Evolutionary conservation across 2,329 filamentous ascomycete genomes (phyloP).

Genomic region (Herpotrichia juniperi): DNA sequence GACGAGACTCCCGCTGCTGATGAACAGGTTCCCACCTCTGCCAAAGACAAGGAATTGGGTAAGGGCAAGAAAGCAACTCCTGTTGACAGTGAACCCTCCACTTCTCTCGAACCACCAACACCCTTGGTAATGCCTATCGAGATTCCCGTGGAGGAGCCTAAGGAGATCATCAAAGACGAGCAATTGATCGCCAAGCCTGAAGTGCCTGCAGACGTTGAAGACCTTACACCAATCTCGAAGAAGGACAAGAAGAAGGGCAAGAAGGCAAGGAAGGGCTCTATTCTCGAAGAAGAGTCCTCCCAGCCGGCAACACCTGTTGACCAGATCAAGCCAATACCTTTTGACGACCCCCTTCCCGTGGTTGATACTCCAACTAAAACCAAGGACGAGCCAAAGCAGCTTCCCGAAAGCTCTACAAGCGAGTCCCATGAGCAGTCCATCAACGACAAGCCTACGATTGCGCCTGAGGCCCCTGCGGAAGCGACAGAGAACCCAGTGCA

Average conservation of each 20-base stretch:
- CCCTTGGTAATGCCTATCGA: not conserved
- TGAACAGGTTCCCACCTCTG: not conserved
- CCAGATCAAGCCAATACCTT: too few relatives aligned
- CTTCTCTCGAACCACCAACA: not conserved
- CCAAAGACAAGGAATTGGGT: not conserved
- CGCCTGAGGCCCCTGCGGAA: not conserved
- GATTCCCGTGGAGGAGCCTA: not conserved
- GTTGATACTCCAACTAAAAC: too few relatives aligned
- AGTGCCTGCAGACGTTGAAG: slow-evolving; percentile 11
- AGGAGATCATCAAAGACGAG: not conserved
- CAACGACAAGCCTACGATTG: not conserved
- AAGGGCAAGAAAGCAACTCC: too few relatives aligned
- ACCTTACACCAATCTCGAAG: slow-evolving; percentile 18
- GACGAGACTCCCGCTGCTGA: not conserved
- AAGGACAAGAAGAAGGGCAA: slow-evolving; percentile 25
- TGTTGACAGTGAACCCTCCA: not conserved
- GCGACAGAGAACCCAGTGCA: slow-evolving; percentile 2
- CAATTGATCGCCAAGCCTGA: not conserved
- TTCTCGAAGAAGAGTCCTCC: not conserved
- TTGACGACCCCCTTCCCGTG: too few relatives aligned
- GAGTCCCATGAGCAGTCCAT: not conserved
- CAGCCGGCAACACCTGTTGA: not conserved
- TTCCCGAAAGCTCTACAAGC: not conserved
- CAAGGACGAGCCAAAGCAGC: too few relatives aligned
- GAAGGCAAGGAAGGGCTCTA: slow-evolving; percentile 1